These are phyloP conservation scores for Diaporthe sp. DNA, from an alignment of 2,329 filamentous ascomycete genomes.

Conservation along the genomic window DNA sequence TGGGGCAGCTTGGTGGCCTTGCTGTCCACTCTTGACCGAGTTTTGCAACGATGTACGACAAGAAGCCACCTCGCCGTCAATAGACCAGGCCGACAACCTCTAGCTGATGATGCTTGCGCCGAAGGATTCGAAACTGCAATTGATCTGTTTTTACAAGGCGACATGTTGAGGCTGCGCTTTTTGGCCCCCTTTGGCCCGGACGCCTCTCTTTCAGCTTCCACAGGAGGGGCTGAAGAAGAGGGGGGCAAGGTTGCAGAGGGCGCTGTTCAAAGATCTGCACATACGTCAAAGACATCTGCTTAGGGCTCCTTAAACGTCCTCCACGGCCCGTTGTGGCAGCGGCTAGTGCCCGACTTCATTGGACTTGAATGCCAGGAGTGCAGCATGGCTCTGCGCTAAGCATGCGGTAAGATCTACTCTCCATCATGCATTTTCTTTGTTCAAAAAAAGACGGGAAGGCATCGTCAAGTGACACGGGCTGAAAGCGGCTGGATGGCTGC, in stretches of 20 bases:
- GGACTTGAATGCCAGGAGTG: slow-evolving; percentile 11
- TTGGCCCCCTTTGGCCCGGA: not conserved
- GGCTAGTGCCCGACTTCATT: slow-evolving; percentile 13
- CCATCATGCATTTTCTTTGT: slow-evolving; percentile 14
- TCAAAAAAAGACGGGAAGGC: not conserved
- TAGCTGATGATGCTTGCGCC: not conserved
- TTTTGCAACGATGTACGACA: not conserved
- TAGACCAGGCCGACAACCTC: not conserved
- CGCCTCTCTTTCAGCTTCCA: not conserved
- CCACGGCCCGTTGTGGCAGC: not conserved
- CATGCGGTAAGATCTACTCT: not conserved
- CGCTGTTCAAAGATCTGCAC: not conserved
- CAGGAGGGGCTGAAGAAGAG: not conserved
- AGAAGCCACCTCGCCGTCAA: not conserved
- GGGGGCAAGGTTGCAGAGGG: not conserved
- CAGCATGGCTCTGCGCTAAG: slow-evolving; percentile 5
- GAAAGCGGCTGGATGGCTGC: slow-evolving; percentile 31
- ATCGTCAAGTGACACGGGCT: slow-evolving; percentile 36
- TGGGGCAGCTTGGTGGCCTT: not conserved
- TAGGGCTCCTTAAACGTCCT: not conserved
- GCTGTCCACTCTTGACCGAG: not conserved
- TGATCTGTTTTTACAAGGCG: not conserved
- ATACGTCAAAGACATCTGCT: slow-evolving; percentile 6
- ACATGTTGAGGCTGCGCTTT: not conserved
- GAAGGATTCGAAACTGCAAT: not conserved